Evolutionary conservation across 176 grass and related monocot genomes (phyloP), one percentile per base, ranked within the genome.

Genomic region (Eragrostis curvula): DNA sequence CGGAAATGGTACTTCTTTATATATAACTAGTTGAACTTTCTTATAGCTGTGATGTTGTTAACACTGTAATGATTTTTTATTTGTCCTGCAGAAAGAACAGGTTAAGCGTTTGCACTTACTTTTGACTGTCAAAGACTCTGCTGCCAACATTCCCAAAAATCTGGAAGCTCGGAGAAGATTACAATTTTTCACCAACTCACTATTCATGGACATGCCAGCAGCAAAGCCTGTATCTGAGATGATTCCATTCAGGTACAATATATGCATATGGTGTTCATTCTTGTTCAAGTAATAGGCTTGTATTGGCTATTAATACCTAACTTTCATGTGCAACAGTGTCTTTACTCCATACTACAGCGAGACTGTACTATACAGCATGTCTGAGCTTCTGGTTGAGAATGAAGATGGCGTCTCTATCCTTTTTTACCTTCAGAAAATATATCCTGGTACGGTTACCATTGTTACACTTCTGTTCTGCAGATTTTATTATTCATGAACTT

Each of bases 391-490:
- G 70, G 79, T 78, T 81, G 96, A 98, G 73, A 98, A 98, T 64
- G 92, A 93, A 79, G 96, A 98, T 79, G 96, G 96, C 39, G 91
- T 98, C 64, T 95, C 96, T 45, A 98, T 83, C 79, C 86, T 98
- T 82, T 98, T 98, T 77, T 98, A 98, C 83, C 92, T 98, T 76
- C 96, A 98, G 78, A 98, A 98, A 78, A 98, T 98, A 68, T 98
- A 88, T 83, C 96, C 96, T 79, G 96, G 96, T 98, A 81, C 32
- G 77, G 63, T 75, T 85, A 36, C 12, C 43, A 73, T 74, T 45
- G 82, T 75, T 65, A 45, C 20, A 46, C 39, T 74, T 39, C 16
- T 51, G 47, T 32, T 74, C 68, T 60, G 25, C 8, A 73, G n/a
- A 29, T 32, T 30, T 30, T 47, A 40, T 56, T 48, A 8, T 27